phyloP scores from a whole-genome alignment of 495 filamentous ascomycete species.

The Daldinia decipiens region DNA sequence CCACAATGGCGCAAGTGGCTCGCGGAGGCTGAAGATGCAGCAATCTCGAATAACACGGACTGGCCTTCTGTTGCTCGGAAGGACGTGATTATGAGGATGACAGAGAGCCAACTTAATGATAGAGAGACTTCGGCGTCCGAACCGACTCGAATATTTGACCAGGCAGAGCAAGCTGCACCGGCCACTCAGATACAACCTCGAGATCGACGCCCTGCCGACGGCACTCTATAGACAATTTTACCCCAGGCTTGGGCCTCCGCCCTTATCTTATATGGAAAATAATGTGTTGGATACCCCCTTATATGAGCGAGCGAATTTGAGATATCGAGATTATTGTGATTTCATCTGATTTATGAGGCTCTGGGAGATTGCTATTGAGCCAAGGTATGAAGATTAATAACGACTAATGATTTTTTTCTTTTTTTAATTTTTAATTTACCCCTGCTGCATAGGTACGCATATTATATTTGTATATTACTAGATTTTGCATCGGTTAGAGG shows the following conservation, averaged over 20 bases:
- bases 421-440: conserved; percentile 1
- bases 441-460: neutral
- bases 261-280: conserved; percentile 1
- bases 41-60: conserved; percentile 40
- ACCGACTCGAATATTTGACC: conserved; percentile 31
- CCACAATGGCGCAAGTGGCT: conserved; percentile 64
- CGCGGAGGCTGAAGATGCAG: conserved; percentile 55
- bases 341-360: neutral
- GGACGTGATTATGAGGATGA: conserved; percentile 59
- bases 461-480: conserved; percentile 5
- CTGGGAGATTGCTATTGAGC: conserved; percentile 22
- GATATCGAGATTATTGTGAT: neutral
- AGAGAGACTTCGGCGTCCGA: conserved; percentile 1
- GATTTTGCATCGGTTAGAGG: conserved; percentile 12
- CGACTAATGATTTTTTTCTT: conserved; percentile 20
- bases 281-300: conserved; percentile 34
- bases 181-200: conserved; percentile 43
- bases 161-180: conserved; percentile 48
- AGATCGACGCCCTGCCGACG: conserved; percentile 20
- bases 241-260: neutral
- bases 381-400: conserved; percentile 2
- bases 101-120: conserved; percentile 33
- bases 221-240: conserved; percentile 36
- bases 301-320: conserved; percentile 14
- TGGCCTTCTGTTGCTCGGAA: conserved; percentile 64